Conservation (phyloP, 2,329 filamentous ascomycete species). For the Aspergillus thermomutatus region DNA sequence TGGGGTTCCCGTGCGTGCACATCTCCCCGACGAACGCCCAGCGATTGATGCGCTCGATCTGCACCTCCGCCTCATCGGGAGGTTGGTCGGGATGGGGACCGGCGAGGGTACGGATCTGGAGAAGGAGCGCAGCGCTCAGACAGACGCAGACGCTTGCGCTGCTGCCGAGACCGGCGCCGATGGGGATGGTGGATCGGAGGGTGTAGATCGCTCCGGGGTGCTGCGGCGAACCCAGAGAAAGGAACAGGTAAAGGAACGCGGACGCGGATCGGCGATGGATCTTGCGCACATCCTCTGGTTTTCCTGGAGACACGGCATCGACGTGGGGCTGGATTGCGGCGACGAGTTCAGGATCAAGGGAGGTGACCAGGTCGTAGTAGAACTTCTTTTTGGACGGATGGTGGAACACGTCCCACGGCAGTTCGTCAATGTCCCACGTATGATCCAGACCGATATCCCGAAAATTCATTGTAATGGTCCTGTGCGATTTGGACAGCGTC, state of each 20-base stretch:
- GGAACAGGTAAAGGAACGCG: constrained; percentile 88
- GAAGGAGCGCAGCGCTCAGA: constrained; percentile 74
- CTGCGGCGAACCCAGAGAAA: constrained; percentile 75
- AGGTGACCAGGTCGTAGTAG: constrained; percentile 86
- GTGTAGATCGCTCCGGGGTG: constrained; percentile 85
- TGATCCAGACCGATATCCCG: constrained; percentile 86
- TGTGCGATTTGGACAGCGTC: constrained; percentile 84
- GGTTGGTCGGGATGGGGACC: constrained; percentile 92
- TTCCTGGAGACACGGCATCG: constrained; percentile 62
- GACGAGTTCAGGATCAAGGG: constrained; percentile 77
- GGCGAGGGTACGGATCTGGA: constrained; percentile 83
- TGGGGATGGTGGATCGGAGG: constrained; percentile 87
- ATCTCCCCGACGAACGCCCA: constrained; percentile 98
- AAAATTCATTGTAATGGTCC: constrained; percentile 83
- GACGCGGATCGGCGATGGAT: constrained; percentile 78
- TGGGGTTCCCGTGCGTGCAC: constrained; percentile 96
- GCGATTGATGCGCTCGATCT: constrained; percentile 91
- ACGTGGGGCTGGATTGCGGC: constrained; percentile 78
- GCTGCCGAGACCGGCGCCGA: constrained; percentile 85
- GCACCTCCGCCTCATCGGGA: constrained; percentile 76
- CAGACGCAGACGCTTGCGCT: constrained; percentile 95
- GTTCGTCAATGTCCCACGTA: constrained; percentile 87
- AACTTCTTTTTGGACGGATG: constrained; percentile 84
- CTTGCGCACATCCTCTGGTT: constrained; percentile 70
- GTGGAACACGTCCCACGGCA: constrained; percentile 83